Percentiles rank a stretch among this genome's conserved stretches.
phyloP scores from a whole-genome alignment of 2,329 filamentous ascomycete species.

The Cladorrhinum sp. region DNA sequence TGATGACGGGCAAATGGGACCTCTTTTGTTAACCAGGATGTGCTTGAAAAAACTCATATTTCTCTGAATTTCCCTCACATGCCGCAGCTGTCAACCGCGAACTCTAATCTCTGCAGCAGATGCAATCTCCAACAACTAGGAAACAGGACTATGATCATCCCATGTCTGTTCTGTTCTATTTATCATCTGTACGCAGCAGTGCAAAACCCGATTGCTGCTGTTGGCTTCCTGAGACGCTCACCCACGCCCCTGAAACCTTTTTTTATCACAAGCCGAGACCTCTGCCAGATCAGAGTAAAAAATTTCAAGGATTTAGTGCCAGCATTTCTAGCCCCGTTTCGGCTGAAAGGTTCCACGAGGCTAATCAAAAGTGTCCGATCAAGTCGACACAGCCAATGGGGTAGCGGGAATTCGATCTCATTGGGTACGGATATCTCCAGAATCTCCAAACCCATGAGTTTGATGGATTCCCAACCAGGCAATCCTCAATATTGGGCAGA shows the following conservation, averaged over 20 bases:
- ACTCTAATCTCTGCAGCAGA: not conserved
- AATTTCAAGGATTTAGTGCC: conserved; percentile 14
- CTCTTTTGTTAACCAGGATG: not conserved
- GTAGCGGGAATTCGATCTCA: conserved; percentile 8
- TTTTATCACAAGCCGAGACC: not conserved
- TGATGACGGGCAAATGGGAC: conserved; percentile 18
- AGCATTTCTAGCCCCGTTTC: conserved; percentile 21
- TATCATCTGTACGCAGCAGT: no score
- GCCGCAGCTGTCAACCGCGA: conserved; percentile 12
- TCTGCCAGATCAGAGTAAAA: not conserved
- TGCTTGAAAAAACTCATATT: conserved; percentile 3
- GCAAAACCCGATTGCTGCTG: no score
- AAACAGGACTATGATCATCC: not conserved
- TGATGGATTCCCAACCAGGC: not conserved
- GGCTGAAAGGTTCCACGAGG: conserved; percentile 26
- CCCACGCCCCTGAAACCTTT: not conserved
- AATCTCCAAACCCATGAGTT: not conserved
- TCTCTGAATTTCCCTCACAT: conserved; percentile 9
- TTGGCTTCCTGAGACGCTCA: not conserved
- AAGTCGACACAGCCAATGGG: conserved; percentile 18
- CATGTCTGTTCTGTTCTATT: no score
- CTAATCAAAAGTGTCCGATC: conserved; percentile 17
- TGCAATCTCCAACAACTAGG: not conserved
- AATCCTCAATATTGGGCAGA: not conserved
- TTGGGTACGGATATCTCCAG: not conserved